phyloP scores from a whole-genome alignment of 208 protist genomes.

The Leishmania braziliensis region DNA sequence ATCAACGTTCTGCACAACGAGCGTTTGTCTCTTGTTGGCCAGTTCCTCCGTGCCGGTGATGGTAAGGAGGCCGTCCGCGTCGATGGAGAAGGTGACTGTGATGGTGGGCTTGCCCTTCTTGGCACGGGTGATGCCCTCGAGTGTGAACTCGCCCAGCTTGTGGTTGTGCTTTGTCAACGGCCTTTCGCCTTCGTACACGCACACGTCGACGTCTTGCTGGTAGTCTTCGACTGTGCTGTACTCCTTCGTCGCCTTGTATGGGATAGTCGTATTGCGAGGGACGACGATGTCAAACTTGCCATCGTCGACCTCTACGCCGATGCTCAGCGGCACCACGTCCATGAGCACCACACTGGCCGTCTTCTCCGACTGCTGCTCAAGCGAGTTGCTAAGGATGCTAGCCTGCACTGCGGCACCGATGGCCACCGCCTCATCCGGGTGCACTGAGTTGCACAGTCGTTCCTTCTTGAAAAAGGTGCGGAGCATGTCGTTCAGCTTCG shows the following conservation, averaged over 20 bases:
- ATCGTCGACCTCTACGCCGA: constrained; percentile 96
- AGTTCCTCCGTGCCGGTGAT: constrained; percentile 97
- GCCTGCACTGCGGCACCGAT: constrained; percentile 99
- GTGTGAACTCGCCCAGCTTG: constrained; percentile 93
- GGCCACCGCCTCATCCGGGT: constrained; percentile 98
- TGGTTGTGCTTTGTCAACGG: constrained; percentile 98
- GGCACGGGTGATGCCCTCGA: constrained; percentile 96
- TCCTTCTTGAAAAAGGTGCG: constrained; percentile 67
- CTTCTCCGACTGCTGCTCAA: constrained; percentile 61
- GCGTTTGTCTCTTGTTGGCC: constrained; percentile 89
- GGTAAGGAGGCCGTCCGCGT: constrained; percentile 98
- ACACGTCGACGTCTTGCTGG: constrained; percentile 98
- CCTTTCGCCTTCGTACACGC: constrained; percentile 99
- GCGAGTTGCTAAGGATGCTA: constrained; percentile 85
- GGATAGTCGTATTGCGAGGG: constrained; percentile 89
- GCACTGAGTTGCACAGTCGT: constrained; percentile 93
- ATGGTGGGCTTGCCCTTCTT: constrained; percentile 98
- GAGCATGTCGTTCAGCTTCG: constrained; percentile 94
- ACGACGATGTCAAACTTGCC: constrained; percentile 94
- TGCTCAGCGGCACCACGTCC: constrained; percentile 95
- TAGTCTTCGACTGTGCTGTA: constrained; percentile 99
- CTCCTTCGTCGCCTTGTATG: constrained; percentile 82
- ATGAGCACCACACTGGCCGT: constrained; percentile 96
- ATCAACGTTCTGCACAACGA: constrained; percentile 92
- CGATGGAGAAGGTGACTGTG: constrained; percentile 97